Evolutionary conservation across 1,139 yeast species (phyloP).

Genomic region (Suhomyces ambrosiae): DNA sequence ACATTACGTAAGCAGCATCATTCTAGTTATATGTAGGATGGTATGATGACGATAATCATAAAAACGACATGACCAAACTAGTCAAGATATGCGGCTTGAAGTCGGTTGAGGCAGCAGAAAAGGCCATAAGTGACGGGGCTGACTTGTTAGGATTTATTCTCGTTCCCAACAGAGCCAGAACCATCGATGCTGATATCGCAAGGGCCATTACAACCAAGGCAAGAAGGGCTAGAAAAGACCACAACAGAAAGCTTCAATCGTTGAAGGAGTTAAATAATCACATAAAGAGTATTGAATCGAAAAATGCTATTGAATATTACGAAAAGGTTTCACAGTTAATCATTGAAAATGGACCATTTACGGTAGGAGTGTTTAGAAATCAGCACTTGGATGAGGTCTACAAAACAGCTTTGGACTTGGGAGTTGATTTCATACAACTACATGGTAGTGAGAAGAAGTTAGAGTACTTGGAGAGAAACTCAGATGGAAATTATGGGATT

Average conservation of each 20-base stretch:
- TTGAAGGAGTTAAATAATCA: conserved; percentile 23
- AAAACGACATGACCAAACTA: conserved; percentile 29
- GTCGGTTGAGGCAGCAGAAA: conserved; percentile 64
- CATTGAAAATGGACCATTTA: conserved; percentile 59
- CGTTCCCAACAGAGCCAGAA: conserved; percentile 80
- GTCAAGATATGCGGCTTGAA: conserved; percentile 87
- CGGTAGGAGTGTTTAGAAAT: conserved; percentile 91
- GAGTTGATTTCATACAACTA: conserved; percentile 78
- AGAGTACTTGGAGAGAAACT: conserved; percentile 43
- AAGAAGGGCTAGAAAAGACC: conserved; percentile 20
- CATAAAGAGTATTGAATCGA: conserved; percentile 20
- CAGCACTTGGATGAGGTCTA: conserved; percentile 69
- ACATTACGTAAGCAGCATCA: too few relatives aligned
- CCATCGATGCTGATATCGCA: conserved; percentile 61
- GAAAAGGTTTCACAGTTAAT: conserved; percentile 31
- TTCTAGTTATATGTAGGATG: too few relatives aligned
- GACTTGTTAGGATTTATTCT: conserved; percentile 80
- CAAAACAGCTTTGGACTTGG: conserved; percentile 45
- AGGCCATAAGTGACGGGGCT: conserved; percentile 72
- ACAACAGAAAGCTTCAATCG: conserved; percentile 22
- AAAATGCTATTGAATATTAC: conserved; percentile 37
- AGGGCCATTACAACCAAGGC: conserved; percentile 48
- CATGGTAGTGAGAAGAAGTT: conserved; percentile 81
- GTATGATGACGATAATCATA: too few relatives aligned
- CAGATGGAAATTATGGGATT: conserved; percentile 49